phyloP scores from a whole-genome alignment of 202 grass and related monocot genomes.

The Setaria viridis region DNA sequence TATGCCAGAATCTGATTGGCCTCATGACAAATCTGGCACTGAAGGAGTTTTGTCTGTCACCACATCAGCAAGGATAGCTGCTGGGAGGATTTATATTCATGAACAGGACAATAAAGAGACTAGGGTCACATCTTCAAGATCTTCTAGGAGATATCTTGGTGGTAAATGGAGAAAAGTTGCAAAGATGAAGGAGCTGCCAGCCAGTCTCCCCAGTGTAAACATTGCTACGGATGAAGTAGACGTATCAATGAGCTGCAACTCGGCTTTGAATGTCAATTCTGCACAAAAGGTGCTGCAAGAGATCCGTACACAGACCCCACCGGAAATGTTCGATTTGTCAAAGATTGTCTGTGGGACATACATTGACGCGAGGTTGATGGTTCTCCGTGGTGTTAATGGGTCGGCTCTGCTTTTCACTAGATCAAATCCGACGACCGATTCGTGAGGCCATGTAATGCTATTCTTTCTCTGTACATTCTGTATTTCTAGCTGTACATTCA shows the following conservation, averaged over 20 bases:
- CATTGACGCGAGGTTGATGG: constrained; percentile 84
- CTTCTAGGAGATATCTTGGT: constrained; percentile 45
- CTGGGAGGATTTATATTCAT: constrained; percentile 69
- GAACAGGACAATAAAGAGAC: constrained; percentile 48
- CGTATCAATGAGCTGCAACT: constrained; percentile 67
- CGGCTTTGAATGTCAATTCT: constrained; percentile 43
- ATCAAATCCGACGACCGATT: constrained; percentile 48
- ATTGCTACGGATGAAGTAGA: constrained; percentile 57
- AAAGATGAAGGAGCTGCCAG: constrained; percentile 66
- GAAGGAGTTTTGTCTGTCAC: constrained; percentile 62
- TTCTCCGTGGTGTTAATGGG: constrained; percentile 79
- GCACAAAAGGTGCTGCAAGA: constrained; percentile 75
- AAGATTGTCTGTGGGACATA: constrained; percentile 89
- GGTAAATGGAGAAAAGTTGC: constrained; percentile 63
- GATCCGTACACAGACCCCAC: constrained; percentile 76
- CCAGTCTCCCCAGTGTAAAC: constrained; percentile 66
- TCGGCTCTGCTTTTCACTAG: constrained; percentile 83
- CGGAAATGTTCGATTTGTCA: constrained; percentile 87
- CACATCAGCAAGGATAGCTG: constrained; percentile 58
- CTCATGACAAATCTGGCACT: constrained; percentile 82
- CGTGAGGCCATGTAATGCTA: constrained; percentile 37
- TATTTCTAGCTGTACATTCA: constrained; percentile 51
- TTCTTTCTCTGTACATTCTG: constrained; percentile 33
- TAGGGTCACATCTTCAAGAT: constrained; percentile 20
- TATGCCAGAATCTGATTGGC: constrained; percentile 81